A percentile compares a stretch with the other conserved stretches of the same genome.
Evolutionary conservation across 2,329 filamentous ascomycete species (phyloP).

Genomic region (Alternaria novae-zelandiae): DNA sequence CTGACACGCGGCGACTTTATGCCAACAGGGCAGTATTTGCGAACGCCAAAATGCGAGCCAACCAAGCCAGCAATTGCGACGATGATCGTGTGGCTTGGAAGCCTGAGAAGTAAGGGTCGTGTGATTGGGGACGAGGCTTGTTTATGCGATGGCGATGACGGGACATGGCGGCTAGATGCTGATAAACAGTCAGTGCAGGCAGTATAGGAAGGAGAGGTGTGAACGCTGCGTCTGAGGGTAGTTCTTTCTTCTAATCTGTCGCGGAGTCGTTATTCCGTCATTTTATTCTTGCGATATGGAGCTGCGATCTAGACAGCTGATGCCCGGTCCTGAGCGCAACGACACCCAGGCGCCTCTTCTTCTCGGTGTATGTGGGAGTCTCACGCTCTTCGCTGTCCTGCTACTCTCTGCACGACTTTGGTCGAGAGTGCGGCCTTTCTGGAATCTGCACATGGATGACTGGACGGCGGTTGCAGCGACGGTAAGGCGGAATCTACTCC

Average conservation of each 20-base stretch:
- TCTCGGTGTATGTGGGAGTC: conserved; percentile 24
- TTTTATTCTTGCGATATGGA: neutral
- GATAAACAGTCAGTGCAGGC: neutral
- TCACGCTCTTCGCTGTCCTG: conserved; percentile 22
- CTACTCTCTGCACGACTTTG: conserved; percentile 29
- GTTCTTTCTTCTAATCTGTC: neutral
- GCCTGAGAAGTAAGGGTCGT: neutral
- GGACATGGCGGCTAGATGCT: neutral
- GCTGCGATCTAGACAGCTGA: neutral
- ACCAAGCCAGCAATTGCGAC: neutral
- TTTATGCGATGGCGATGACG: neutral
- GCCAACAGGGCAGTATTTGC: neutral
- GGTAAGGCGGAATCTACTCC: conserved; percentile 8
- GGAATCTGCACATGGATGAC: conserved; percentile 26
- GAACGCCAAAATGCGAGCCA: neutral
- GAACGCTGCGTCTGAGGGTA: neutral
- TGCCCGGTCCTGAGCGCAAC: conserved; percentile 1
- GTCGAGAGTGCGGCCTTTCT: conserved; percentile 19
- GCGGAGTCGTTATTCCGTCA: neutral
- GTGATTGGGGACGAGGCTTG: neutral
- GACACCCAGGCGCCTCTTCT: conserved; percentile 30
- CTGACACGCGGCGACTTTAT: neutral
- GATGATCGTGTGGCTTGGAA: neutral
- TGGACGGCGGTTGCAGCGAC: conserved; percentile 28
- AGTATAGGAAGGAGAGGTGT: neutral